Percentiles rank a stretch among this genome's conserved stretches.
These are phyloP conservation scores for Aphanocladium album DNA, from an alignment of 2,329 filamentous ascomycete genomes.

Conservation along the genomic window DNA sequence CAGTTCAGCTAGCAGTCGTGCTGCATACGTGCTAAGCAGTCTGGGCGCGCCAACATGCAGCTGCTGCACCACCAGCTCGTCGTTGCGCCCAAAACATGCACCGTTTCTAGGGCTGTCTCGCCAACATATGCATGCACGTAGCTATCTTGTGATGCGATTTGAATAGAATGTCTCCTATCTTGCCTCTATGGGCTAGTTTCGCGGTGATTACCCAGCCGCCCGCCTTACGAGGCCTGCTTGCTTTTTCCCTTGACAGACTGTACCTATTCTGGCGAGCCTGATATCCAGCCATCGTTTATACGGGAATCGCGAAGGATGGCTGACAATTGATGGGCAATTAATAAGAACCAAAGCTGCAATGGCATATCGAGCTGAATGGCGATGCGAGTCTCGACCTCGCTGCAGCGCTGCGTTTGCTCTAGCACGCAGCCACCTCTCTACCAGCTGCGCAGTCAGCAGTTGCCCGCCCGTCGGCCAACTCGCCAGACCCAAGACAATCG, in stretches of 20 bases:
- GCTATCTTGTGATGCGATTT: too few species aligned
- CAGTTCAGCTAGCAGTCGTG: too few species aligned
- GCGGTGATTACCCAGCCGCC: background rate
- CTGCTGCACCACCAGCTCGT: too few species aligned
- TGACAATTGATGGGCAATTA: background rate
- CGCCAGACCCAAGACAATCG: background rate
- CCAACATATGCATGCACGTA: too few species aligned
- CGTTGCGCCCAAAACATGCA: too few species aligned
- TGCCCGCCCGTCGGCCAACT: constrained; percentile 3
- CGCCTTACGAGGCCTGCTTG: background rate
- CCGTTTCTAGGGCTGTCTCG: too few species aligned
- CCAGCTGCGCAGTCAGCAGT: background rate
- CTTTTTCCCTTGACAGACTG: background rate
- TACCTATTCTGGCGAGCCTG: background rate
- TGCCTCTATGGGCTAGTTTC: too few species aligned
- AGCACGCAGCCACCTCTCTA: background rate
- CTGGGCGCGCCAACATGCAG: too few species aligned
- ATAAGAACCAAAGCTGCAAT: background rate
- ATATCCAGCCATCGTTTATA: background rate
- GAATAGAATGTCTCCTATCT: too few species aligned
- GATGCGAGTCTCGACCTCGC: background rate
- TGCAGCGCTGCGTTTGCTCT: background rate
- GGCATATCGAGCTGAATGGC: background rate
- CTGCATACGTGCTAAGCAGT: too few species aligned
- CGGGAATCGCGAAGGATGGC: background rate